Base-by-base conservation (phyloP, 129 eudicot genomes). In the Chrysanthemum seticuspe region DNA sequence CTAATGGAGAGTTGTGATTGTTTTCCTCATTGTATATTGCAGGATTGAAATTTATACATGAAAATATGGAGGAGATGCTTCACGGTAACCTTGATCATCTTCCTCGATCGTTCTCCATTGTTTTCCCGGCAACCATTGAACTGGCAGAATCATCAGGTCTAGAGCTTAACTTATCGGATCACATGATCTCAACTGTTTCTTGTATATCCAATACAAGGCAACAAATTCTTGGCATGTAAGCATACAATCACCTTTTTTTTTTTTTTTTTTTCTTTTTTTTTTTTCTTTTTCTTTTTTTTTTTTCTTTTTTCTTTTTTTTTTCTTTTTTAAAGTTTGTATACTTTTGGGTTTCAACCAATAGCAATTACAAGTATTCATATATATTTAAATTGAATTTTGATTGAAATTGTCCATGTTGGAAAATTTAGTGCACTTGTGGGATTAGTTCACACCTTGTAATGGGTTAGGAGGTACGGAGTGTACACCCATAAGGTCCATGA, bases 121-220 rank as follows among this genome's bases (percentile, higher is more conserved):
- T 78, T 63, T 82, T 87, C 48, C 89, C 93, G 0, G 85, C 80
- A n/a, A 77, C 82, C 70, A 65, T 87, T 72, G 84, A 82, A 23
- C 82, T 82, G 27, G 80, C 84, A 2, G 72, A 71, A 45, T 68
- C 71, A 57, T 27, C 67, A 2, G 82, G 78, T 29, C 74, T 84
- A n/a, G 74, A 82, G 6, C 74, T 87, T 56, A 67, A 29, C 59
- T 61, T 87, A 40, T 68, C 73, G 11, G 61, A 25, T 7, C 78
- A 77, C 51, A 25, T 69, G 49, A 76, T 65, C 55, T 71, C 16
- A 16, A 21, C 68, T 11, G 8, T 80, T 14, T 68, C 82, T 2
- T 34, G 55, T 15, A 77, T 87, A 55, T 77, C 15, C 60, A 0
- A 34, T 56, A 19, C 2, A 50, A 76, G 87, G 73, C 75, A 84